Base-by-base conservation (phyloP, 2,329 filamentous ascomycete species). In the Talaromyces piceae region DNA sequence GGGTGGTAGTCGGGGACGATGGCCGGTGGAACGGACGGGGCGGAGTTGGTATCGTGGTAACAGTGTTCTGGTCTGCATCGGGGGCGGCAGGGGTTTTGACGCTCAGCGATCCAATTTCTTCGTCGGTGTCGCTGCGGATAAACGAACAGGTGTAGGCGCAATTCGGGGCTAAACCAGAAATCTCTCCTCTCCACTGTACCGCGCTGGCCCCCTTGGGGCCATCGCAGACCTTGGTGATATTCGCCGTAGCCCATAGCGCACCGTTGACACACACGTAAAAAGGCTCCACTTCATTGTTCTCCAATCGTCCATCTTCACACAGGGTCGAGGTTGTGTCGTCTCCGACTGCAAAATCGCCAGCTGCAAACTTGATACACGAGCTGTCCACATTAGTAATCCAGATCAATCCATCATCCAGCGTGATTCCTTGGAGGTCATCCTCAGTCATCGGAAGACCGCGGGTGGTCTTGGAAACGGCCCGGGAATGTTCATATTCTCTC, bases 401-500 rank as follows among this genome's bases (percentile, higher is more conserved):
- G 54, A 75, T 66, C 55, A 72, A 61, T 51, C 71, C 72, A 55
- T 69, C 67, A 50, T 73, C 69, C 44, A 68, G 59, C 47, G 67
- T 66, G 59, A 66, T 59, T 16, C 67, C 67, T 49, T 72, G 69
- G 28, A 72, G 59, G 59, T 73, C 70, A 41, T 70, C 66, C 55
- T 73, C 70, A 13, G 69, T 67, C 60, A 70, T 66, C 30, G 65
- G 66, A 52, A 68, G 59, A 52, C 66, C 65, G 50, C 67, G 64
- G 37, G 64, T 60, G 22, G 66, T 68, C 59, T 68, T 69, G 8
- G 66, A 69, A 44, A 67, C 58, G 49, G 67, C 69, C 58, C 79
- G 74, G 70, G 87, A 91, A 66, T 94, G 81, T 71, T 90, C 86
- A 61, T 88, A 88, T 70, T 90, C 91, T 73, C 95, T 93, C 64